Evolutionary conservation across 805 yeast species (phyloP).

Genomic region (Monosporozyma aerobia): DNA sequence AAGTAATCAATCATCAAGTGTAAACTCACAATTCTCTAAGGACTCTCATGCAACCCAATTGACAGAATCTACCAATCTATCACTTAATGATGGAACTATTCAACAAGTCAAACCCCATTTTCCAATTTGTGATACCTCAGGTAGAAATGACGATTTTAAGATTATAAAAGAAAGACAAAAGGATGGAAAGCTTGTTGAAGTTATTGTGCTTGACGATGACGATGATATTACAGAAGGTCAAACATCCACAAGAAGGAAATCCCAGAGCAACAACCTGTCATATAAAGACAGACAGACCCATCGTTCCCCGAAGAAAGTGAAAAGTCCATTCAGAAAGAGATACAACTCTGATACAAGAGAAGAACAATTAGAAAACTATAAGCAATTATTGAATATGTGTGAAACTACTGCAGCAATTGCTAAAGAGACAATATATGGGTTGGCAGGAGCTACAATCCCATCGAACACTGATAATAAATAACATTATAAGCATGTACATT

Average conservation of each 20-base stretch:
- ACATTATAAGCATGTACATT: neutral
- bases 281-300: neutral
- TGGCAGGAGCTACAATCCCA: slow-evolving; percentile 6
- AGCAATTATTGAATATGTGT: slow-evolving; percentile 20
- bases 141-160: neutral
- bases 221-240: neutral
- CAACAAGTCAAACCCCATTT: neutral
- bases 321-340: neutral
- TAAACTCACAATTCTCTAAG: slow-evolving; percentile 24
- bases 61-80: slow-evolving; percentile 5
- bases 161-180: slow-evolving; percentile 10
- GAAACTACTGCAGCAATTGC: slow-evolving; percentile 24
- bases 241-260: neutral
- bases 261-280: neutral
- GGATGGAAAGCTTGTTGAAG: slow-evolving; percentile 21
- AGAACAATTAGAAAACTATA: slow-evolving; percentile 2
- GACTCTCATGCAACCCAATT: slow-evolving; percentile 14
- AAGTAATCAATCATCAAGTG: slow-evolving; percentile 13
- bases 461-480: neutral
- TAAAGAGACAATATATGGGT: slow-evolving; percentile 15
- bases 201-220: slow-evolving; percentile 20
- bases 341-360: slow-evolving; percentile 10
- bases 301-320: neutral
- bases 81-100: neutral
- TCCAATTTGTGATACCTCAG: neutral